These are phyloP conservation scores for Aspergillus floridensis DNA, from an alignment of 2,329 filamentous ascomycete species.

Conservation along the genomic window DNA sequence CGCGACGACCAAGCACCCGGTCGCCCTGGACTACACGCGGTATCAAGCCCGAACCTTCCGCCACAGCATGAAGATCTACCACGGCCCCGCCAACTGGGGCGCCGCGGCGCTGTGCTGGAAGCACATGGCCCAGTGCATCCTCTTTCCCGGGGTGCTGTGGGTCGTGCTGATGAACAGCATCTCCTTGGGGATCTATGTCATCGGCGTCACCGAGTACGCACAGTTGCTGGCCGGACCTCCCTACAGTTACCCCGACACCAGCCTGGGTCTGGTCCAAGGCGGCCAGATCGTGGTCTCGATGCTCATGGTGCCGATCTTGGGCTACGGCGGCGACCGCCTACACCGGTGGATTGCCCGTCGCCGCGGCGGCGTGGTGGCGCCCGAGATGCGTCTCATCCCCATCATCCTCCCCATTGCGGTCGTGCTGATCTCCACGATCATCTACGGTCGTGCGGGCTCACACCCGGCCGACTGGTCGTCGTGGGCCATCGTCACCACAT, in stretches of 20 bases:
- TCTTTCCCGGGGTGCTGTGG: conserved; percentile 13
- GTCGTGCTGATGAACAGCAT: conserved; percentile 12
- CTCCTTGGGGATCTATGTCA: conserved; percentile 13
- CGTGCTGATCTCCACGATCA: conserved; percentile 6
- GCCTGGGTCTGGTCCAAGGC: conserved; percentile 9
- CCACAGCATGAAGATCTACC: background rate
- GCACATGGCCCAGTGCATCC: conserved; percentile 11
- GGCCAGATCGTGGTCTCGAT: conserved; percentile 12
- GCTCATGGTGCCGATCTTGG: conserved; percentile 12
- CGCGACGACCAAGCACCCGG: conserved; percentile 1
- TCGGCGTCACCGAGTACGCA: conserved; percentile 9
- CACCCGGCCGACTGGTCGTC: conserved; percentile 2
- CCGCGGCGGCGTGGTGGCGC: conserved; percentile 1
- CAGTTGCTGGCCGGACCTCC: conserved; percentile 8
- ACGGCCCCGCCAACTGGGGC: background rate
- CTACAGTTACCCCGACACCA: conserved; percentile 6
- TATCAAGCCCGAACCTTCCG: conserved; percentile 8
- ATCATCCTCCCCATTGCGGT: conserved; percentile 1
- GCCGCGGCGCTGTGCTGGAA: conserved; percentile 11
- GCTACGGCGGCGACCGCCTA: conserved; percentile 11
- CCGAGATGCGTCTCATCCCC: conserved; percentile 7
- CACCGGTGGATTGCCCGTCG: background rate
- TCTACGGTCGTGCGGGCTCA: conserved; percentile 9
- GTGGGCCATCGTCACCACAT: conserved; percentile 8
- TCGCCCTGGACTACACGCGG: background rate